Percentiles rank a stretch among this genome's conserved stretches.
phyloP scores from a whole-genome alignment of 176 grass and related monocot genomes.

The Oryza nivara region DNA sequence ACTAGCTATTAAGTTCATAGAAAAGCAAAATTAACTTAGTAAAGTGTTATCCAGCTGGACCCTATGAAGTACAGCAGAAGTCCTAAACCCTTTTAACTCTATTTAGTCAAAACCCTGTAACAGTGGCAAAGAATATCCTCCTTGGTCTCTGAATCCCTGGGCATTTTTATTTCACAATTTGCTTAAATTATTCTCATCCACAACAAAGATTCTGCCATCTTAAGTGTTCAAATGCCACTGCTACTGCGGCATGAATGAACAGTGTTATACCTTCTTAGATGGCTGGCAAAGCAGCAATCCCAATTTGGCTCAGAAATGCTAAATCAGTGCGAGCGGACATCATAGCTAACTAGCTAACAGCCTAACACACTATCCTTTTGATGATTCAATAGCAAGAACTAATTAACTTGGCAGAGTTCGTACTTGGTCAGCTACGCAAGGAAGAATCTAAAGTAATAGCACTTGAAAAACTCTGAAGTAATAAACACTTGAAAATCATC shows the following conservation, averaged over 20 bases:
- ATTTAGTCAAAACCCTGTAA: not conserved
- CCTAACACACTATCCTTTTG: constrained; percentile 2
- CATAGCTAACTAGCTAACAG: not conserved
- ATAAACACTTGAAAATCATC: not conserved
- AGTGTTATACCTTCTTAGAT: constrained; percentile 7
- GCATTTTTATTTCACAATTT: not conserved
- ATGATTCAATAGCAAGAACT: not conserved
- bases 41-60: not conserved
- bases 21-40: not conserved
- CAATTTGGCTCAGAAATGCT: not conserved
- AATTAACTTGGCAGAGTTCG: not conserved
- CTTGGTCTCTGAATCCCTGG: not conserved
- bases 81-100: not conserved
- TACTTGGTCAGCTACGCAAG: not conserved
- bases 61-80: not conserved
- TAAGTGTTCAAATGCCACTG: constrained; percentile 2
- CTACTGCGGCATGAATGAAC: not conserved
- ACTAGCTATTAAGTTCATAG: constrained; percentile 2
- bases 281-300: not conserved
- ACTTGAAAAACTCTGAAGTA: too few species aligned
- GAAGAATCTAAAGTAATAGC: not conserved
- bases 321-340: constrained; percentile 1
- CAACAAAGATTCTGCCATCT: not conserved
- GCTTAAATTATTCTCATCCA: not conserved
- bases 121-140: not conserved